Percentiles rank a stretch among this genome's conserved stretches.
Conservation (phyloP, 2,329 filamentous ascomycete species). For the Nakataea oryzae region DNA sequence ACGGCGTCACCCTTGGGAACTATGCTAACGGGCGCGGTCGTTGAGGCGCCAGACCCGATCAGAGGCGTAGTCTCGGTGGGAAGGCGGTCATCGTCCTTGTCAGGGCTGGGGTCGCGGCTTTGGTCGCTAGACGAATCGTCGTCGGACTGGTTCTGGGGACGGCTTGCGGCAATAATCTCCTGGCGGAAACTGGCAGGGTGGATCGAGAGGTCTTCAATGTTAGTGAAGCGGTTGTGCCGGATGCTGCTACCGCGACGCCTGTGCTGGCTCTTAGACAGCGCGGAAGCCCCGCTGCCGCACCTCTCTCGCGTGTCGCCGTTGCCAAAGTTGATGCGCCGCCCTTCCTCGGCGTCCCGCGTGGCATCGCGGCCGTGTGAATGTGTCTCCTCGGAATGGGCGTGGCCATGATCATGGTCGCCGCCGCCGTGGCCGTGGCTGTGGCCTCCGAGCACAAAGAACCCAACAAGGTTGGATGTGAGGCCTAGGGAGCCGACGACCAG, state of each 20-base stretch:
- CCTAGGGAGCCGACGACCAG: conserved; percentile 82
- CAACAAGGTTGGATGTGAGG: conserved; percentile 77
- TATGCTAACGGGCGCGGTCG: conserved; percentile 12
- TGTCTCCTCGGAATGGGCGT: conserved; percentile 17
- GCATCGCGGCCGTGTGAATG: conserved; percentile 18
- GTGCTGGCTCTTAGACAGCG: conserved; percentile 25
- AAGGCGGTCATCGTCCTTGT: background rate
- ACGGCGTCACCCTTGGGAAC: background rate
- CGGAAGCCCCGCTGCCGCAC: conserved; percentile 12
- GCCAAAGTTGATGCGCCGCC: conserved; percentile 3
- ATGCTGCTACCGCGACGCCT: conserved; percentile 34
- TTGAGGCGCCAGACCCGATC: conserved; percentile 13
- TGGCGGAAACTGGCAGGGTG: conserved; percentile 86
- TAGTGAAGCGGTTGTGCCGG: conserved; percentile 49
- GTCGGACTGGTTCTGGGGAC: conserved; percentile 41
- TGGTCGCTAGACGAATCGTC: conserved; percentile 30
- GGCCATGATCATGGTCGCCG: conserved; percentile 33
- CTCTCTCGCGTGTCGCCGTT: conserved; percentile 5
- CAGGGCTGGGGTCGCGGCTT: background rate
- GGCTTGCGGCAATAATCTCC: conserved; percentile 80
- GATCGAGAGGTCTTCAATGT: conserved; percentile 66
- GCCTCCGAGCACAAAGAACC: conserved; percentile 84
- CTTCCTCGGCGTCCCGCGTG: conserved; percentile 10
- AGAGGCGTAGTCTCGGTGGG: conserved; percentile 26
- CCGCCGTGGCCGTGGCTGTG: conserved; percentile 75